Evolutionary conservation across 257 asterid species (phyloP), one percentile per base, ranked within the genome.

Genomic region (Prunella vulgaris): DNA sequence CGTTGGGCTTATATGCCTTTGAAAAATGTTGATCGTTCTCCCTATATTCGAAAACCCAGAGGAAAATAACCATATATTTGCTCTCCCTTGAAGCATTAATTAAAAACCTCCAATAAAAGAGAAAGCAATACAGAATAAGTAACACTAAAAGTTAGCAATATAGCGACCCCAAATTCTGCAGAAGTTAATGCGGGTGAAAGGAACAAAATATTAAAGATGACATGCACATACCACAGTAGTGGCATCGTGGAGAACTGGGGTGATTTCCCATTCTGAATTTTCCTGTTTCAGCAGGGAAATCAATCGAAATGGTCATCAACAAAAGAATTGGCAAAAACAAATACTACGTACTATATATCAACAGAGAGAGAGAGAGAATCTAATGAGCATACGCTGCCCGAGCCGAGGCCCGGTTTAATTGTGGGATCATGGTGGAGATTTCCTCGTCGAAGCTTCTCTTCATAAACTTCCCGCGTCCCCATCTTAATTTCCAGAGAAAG

Each of bases 381-480:
- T 30, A 57, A 68, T 73, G 57, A 18, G 59, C 66, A 21, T 78
- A 84, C 94, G 21, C 95, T 89, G 52, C 93, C 83, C 13, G 89
- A 76, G 59, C 96, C 95, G 25, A 88, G 89, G 78, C 96, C 96
- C 5, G 97, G 90, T 67, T 83, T 84, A 66, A 87, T 85, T 73
- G 96, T 87, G 35, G 95, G 95, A 71, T 85, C 95, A 66, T 85
- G 84, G 76, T 84, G 75, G 73, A 87, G 83, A 77, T 87, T 84
- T 37, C 95, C 92, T 5, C 80, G 76, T 32, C 89, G 84, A 33
- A 90, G 82, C 80, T 87, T 87, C 81, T 88, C 86, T 77, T 90
- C 95, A 74, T 90, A 90, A 21, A 90, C 97, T 75, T 90, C 86
- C 37, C 92, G 87, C 49, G 97, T 90, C 74, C 96, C 96, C 96